Evolutionary conservation across 2,329 filamentous ascomycete genomes (phyloP), one percentile per base, ranked within the genome.

Genomic region (Colletotrichum destructivum): DNA sequence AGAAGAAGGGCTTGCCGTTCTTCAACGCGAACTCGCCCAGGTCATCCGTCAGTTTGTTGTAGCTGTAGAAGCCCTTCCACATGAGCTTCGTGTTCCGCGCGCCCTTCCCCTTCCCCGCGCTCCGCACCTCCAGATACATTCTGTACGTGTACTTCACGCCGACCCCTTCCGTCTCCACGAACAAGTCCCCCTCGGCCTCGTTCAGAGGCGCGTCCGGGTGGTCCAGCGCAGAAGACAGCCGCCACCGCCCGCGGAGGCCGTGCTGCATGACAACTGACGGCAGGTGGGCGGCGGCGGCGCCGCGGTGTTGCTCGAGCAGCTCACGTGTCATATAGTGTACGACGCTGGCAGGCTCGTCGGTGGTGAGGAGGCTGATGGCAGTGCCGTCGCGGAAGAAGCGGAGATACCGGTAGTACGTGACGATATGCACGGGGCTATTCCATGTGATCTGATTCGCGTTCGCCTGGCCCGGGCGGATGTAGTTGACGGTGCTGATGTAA

Each of bases 401-500:
- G 4, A 99, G 89, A 82, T 98, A 99, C 69, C 96, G 94, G 84
- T 97, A 99, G 84, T 98, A 99, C 0, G 96, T 99, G 60, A 99
- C 95, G 70, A 98, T 97, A 80, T 97, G 95, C 46, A 98, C 92
- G 11, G 95, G 95, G 31, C 89, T 92, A 77, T 86, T 85, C 94
- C 95, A 98, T 1, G 93, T 92, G 21, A 92, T 84, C 66, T 91
- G 91, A 74, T 91, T 92, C 23, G 89, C 88, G 3, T 90, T 91
- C 13, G 91, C 88, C 71, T 93, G 93, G 42, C 96, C 96, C 0
- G 94, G 86, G 31, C 96, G 93, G 61, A 94, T 91, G 83, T 99
- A 99, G 84, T 98, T 98, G 71, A 98, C 95, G 0, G 96, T 98
- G 81, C 91, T 94, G 81, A 99, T 98, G 84, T 99, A 99, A 82